A percentile compares a stretch with the other conserved stretches of the same genome.
These are phyloP conservation scores for Epichloe sibirici DNA, from an alignment of 2,329 filamentous ascomycete species.

Conservation along the genomic window DNA sequence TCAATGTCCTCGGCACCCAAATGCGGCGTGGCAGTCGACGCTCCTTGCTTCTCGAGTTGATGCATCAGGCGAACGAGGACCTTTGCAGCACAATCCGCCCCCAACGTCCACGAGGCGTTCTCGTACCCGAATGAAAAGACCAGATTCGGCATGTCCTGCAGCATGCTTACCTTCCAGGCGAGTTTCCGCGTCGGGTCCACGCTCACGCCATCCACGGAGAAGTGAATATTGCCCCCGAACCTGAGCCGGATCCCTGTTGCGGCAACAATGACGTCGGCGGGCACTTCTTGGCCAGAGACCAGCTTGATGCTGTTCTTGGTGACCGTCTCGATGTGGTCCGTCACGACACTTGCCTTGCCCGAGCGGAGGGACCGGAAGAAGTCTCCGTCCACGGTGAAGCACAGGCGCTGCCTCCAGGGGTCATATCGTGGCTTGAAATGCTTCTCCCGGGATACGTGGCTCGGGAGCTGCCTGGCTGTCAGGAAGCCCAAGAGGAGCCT, in stretches of 20 bases:
- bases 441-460: slow-evolving; percentile 33
- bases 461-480: slow-evolving; percentile 35
- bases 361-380: slow-evolving; percentile 29
- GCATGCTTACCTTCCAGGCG: slow-evolving; percentile 48
- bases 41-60: slow-evolving; percentile 30
- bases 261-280: slow-evolving; percentile 51
- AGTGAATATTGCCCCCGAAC: slow-evolving; percentile 38
- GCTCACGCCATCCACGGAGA: slow-evolving; percentile 37
- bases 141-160: slow-evolving; percentile 50
- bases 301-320: slow-evolving; percentile 32
- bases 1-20: slow-evolving; percentile 17
- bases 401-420: slow-evolving; percentile 59
- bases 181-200: slow-evolving; percentile 32
- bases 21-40: slow-evolving; percentile 31
- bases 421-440: slow-evolving; percentile 43
- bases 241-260: slow-evolving; percentile 49
- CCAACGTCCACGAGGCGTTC: slow-evolving; percentile 50
- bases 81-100: slow-evolving; percentile 39
- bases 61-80: neutral
- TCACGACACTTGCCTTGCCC: slow-evolving; percentile 29
- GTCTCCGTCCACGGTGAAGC: slow-evolving; percentile 37
- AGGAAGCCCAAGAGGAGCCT: slow-evolving; percentile 28
- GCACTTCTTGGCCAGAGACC: slow-evolving; percentile 28
- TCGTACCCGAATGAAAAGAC: slow-evolving; percentile 47
- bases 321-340: slow-evolving; percentile 32